Base-by-base conservation (phyloP, 768 basidiomycete species). In the Lentinula lateritia region DNA sequence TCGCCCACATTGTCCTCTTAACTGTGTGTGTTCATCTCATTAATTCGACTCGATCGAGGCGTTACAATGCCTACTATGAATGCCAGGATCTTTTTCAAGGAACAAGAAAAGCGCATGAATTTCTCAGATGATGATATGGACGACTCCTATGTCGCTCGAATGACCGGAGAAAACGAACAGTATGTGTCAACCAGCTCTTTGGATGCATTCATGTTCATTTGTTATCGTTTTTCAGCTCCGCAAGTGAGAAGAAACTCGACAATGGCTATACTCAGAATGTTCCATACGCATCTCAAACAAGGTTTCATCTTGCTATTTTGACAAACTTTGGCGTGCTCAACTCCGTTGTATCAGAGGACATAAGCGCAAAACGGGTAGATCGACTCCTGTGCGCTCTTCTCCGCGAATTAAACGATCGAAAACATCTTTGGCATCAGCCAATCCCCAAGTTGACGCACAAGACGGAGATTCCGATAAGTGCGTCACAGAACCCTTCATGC, bases 371-470 rank as follows among this genome's bases (percentile, higher is more conserved):
- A 36, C 35, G 16, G 36, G 15, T 3, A 39, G 38, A 20, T 38
- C 36, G 13, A 36, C 35, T 20, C 35, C 35, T 20, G 1, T 54
- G 38, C 53, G 53, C 36, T 54, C 38, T 10, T 54, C 53, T 54
- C 53, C 53, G 53, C 53, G 53, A 54, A 54, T 38, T 54, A 54
- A 54, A 54, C 53, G 35, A 52, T 48, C 50, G 28, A 32, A 52
- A 35, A 15, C 6, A 18, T 39, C 5, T n/a, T 20, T n/a, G n/a
- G 6, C 12, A 41, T 54, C 53, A 12, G n/a, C 32, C 5, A 35
- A 53, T 53, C 18, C 50, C 20, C 52, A 20, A 39, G 35, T 12
- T 5, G 35, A 20, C 16, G 38, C 9, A 18, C 38, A n/a, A 39
- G 12, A 16, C 53, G 38, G 16, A 38, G 18, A 32, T 9, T 35